A percentile compares a stretch with the other conserved stretches of the same genome.
Evolutionary conservation across 2,329 filamentous ascomycete species (phyloP).

Genomic region (Cordyceps farinosa): DNA sequence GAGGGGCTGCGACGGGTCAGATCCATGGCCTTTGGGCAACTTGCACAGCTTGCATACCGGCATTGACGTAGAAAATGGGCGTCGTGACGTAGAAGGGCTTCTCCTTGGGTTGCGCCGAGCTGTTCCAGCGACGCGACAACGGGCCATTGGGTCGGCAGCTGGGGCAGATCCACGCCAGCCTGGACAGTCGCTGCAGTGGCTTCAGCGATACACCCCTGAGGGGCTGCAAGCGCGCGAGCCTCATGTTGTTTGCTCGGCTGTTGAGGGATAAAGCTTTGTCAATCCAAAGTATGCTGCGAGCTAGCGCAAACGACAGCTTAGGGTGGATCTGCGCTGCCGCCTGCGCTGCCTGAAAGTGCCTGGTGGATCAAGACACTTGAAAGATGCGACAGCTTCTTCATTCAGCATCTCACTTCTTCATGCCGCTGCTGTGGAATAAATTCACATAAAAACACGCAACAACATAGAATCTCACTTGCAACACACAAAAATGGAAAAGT

Average conservation of each 20-base stretch:
- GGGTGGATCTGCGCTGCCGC: conserved; percentile 8
- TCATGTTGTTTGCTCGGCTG: conserved; percentile 25
- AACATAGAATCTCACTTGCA: too few species aligned
- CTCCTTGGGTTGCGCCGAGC: conserved; percentile 24
- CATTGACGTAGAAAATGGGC: conserved; percentile 99
- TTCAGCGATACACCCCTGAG: conserved; percentile 25
- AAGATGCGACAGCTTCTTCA: background rate
- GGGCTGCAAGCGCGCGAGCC: conserved; percentile 26
- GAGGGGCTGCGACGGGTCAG: conserved; percentile 60
- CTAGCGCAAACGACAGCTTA: background rate
- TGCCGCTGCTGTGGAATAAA: background rate
- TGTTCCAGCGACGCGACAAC: conserved; percentile 29
- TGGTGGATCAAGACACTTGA: background rate
- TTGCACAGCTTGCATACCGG: conserved; percentile 49
- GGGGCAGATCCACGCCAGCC: conserved; percentile 28
- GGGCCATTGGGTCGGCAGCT: conserved; percentile 27
- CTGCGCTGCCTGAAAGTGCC: conserved; percentile 3
- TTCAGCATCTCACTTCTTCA: background rate
- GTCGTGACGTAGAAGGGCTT: conserved; percentile 96
- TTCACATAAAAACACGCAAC: background rate
- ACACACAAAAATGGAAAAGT: conserved; percentile 21
- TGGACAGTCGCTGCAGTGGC: conserved; percentile 21
- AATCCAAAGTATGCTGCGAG: background rate
- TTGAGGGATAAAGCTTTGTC: background rate
- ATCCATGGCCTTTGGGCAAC: conserved; percentile 12